Percentiles rank a stretch among this genome's conserved stretches.
These are phyloP conservation scores for Aspergillus aculeatus DNA, from an alignment of 2,329 filamentous ascomycete species.

Conservation along the genomic window DNA sequence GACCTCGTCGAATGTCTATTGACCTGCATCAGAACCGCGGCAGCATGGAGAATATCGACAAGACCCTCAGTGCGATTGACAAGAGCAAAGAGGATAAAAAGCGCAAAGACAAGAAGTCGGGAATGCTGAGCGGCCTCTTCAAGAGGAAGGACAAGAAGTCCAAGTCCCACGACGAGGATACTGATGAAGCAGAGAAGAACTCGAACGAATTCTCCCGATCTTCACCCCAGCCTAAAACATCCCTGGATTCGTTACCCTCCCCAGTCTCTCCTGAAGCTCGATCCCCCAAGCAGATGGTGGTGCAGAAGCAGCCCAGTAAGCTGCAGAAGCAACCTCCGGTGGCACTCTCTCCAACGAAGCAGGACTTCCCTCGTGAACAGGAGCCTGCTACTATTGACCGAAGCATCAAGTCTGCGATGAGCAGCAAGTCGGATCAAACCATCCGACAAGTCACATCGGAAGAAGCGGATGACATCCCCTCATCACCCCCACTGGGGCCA, in stretches of 20 bases:
- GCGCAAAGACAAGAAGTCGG: constrained; percentile 68
- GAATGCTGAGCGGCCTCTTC: constrained; percentile 70
- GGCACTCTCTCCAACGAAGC: constrained; percentile 38
- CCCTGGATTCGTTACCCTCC: constrained; percentile 41
- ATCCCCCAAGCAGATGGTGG: constrained; percentile 31
- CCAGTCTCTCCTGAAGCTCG: constrained; percentile 32
- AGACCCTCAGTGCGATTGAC: constrained; percentile 61
- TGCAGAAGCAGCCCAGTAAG: constrained; percentile 64
- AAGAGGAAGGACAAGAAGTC: constrained; percentile 64
- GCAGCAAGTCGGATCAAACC: constrained; percentile 27
- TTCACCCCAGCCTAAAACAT: constrained; percentile 46
- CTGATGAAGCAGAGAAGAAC: constrained; percentile 56
- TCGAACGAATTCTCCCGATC: constrained; percentile 58
- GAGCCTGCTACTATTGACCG: constrained; percentile 25
- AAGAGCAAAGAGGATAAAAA: constrained; percentile 72
- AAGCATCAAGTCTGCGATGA: constrained; percentile 19
- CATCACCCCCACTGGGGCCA: constrained; percentile 19
- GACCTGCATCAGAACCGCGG: constrained; percentile 53
- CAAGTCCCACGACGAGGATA: constrained; percentile 48
- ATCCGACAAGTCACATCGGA: constrained; percentile 39
- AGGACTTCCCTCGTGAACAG: constrained; percentile 38
- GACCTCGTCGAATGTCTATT: background rate
- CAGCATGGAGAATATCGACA: constrained; percentile 76
- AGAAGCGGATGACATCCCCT: constrained; percentile 24
- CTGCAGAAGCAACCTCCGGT: constrained; percentile 67